A percentile compares a stretch with the other conserved stretches of the same genome.
Conservation (phyloP, 768 basidiomycete species). For the Agaricus bisporus region DNA sequence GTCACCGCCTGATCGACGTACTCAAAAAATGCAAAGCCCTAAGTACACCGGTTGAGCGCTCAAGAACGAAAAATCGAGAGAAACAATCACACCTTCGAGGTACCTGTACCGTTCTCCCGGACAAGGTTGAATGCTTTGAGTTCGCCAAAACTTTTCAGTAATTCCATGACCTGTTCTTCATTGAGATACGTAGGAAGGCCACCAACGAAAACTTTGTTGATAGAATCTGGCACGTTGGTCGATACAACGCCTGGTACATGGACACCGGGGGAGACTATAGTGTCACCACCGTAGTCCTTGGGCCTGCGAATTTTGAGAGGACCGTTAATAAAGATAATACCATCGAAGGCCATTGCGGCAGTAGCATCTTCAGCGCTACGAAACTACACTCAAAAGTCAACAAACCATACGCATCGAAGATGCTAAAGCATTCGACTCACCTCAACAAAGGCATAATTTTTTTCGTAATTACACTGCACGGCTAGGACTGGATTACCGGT, state of each 20-base stretch:
- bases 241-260: conserved; percentile 96
- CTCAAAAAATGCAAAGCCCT: conserved; percentile 99
- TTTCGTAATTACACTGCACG: conserved; percentile 97
- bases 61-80: background rate
- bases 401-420: background rate
- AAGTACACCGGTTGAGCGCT: conserved; percentile 9
- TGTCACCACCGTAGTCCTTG: conserved; percentile 90
- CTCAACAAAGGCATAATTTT: conserved; percentile 98
- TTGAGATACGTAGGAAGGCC: conserved; percentile 93
- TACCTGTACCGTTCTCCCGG: conserved; percentile 83
- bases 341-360: conserved; percentile 95
- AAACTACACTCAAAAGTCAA: conserved; percentile 53
- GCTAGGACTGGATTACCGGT: conserved; percentile 88
- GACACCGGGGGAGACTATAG: conserved; percentile 54
- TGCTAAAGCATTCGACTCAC: conserved; percentile 30
- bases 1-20: conserved; percentile 87
- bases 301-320: conserved; percentile 98
- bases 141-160: conserved; percentile 96
- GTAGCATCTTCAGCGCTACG: conserved; percentile 96
- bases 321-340: conserved; percentile 90
- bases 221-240: conserved; percentile 93
- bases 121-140: conserved; percentile 98
- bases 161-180: conserved; percentile 97
- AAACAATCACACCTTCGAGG: conserved; percentile 64
- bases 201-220: conserved; percentile 97